Evolutionary conservation across 1,139 yeast species (phyloP).

Genomic region (Debaryomyces nepalensis): DNA sequence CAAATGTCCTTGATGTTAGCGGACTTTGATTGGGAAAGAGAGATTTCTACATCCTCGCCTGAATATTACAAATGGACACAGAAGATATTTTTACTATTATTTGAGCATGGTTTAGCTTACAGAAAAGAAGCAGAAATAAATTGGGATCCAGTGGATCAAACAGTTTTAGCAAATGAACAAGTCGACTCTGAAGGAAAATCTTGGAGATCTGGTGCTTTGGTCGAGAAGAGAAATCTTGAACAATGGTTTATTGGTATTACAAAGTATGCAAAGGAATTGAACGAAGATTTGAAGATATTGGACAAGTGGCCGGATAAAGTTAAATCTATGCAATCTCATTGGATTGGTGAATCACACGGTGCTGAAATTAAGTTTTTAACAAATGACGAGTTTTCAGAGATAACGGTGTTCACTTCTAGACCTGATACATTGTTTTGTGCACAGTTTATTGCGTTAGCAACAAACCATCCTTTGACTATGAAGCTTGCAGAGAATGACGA

Average conservation of each 20-base stretch:
- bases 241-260: conserved; percentile 97
- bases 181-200: conserved; percentile 89
- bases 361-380: conserved; percentile 60
- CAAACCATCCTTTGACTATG: conserved; percentile 66
- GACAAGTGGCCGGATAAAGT: conserved; percentile 88
- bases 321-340: conserved; percentile 84
- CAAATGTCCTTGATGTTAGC: conserved; percentile 82
- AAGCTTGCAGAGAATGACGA: conserved; percentile 39
- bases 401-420: conserved; percentile 79
- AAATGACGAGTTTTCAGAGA: conserved; percentile 22
- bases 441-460: conserved; percentile 78
- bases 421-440: conserved; percentile 86
- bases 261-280: conserved; percentile 68
- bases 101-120: conserved; percentile 81
- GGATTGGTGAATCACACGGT: conserved; percentile 94
- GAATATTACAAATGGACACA: conserved; percentile 95
- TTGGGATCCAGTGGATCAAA: conserved; percentile 96
- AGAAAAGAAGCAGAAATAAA: conserved; percentile 86
- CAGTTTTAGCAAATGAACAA: conserved; percentile 96
- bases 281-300: conserved; percentile 62
- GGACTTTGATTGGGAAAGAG: conserved; percentile 93
- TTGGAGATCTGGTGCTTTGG: conserved; percentile 96
- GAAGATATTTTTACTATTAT: conserved; percentile 72
- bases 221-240: conserved; percentile 75
- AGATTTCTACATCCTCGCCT: conserved; percentile 83